Conservation (phyloP, 495 filamentous ascomycete species). For the Hypoxylon crocopeplum region DNA sequence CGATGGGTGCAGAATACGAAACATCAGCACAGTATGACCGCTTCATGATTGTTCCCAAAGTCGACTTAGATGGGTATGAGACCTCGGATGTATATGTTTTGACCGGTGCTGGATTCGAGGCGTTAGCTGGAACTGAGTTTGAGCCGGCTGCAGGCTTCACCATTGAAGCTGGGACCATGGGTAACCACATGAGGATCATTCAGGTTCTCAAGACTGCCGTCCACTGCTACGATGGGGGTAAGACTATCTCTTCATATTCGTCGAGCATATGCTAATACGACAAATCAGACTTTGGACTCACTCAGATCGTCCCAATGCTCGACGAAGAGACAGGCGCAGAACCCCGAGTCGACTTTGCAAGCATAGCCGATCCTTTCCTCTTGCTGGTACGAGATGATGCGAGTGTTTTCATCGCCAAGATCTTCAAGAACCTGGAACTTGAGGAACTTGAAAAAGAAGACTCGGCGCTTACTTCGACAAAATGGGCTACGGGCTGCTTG, state of each 20-base stretch:
- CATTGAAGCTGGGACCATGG: constrained; percentile 79
- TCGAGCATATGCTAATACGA: constrained; percentile 39
- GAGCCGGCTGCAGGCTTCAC: constrained; percentile 85
- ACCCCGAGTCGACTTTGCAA: constrained; percentile 77
- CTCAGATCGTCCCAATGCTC: constrained; percentile 86
- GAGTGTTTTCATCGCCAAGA: constrained; percentile 75
- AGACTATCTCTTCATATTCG: constrained; percentile 47
- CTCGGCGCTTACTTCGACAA: constrained; percentile 56
- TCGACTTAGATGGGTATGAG: constrained; percentile 60
- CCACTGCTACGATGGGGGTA: constrained; percentile 85
- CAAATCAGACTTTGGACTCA: constrained; percentile 75
- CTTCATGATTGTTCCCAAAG: constrained; percentile 73
- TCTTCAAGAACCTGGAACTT: constrained; percentile 80
- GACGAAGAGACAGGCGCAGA: constrained; percentile 85
- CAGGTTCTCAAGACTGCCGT: constrained; percentile 86
- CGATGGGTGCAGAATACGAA: constrained; percentile 58
- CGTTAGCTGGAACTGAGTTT: constrained; percentile 77
- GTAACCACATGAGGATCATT: constrained; percentile 75
- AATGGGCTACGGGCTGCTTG: constrained; percentile 82
- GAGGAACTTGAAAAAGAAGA: constrained; percentile 76
- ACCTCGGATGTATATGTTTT: constrained; percentile 67
- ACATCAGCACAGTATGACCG: constrained; percentile 66
- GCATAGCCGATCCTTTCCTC: constrained; percentile 87
- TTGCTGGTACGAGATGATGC: constrained; percentile 83
- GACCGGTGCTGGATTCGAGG: constrained; percentile 68